Conservation (phyloP, 2,329 filamentous ascomycete species). For the Pseudopithomyces chartarum region DNA sequence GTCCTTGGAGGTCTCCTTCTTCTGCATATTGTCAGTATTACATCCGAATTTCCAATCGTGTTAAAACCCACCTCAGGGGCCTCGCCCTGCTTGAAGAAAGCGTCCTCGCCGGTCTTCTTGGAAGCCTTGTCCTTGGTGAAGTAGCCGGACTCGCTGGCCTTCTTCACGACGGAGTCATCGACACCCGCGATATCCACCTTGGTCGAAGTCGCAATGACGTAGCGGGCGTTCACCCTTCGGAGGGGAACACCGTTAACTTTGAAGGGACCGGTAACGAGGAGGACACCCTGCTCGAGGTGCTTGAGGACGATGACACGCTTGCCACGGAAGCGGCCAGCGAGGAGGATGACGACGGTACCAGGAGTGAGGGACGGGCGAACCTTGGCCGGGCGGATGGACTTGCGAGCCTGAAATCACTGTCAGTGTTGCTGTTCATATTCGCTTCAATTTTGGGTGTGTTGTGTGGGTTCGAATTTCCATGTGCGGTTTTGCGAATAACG, state of each 20-base stretch:
- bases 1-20: constrained; percentile 93
- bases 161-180: constrained; percentile 73
- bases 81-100: constrained; percentile 99
- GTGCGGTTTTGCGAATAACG: not conserved
- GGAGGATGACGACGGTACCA: constrained; percentile 96
- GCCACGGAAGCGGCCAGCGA: constrained; percentile 98
- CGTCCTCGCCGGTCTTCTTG: constrained; percentile 96
- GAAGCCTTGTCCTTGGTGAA: constrained; percentile 94
- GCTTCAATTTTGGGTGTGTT: not conserved
- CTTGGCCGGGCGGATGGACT: constrained; percentile 85
- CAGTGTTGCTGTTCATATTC: constrained; percentile 21
- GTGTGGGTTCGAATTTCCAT: not conserved
- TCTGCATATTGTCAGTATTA: constrained; percentile 60
- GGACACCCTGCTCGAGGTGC: constrained; percentile 94
- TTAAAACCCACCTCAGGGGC: constrained; percentile 81
- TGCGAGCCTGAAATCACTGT: constrained; percentile 74
- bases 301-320: constrained; percentile 99
- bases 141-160: constrained; percentile 84
- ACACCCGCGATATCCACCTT: constrained; percentile 84
- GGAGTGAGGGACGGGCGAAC: constrained; percentile 88
- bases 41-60: not conserved
- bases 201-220: constrained; percentile 89
- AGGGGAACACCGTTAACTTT: constrained; percentile 99
- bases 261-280: constrained; percentile 99
- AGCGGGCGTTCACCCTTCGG: constrained; percentile 88